A percentile compares a stretch with the other conserved stretches of the same genome.
These are phyloP conservation scores for Cardiospermum halicacabum DNA, from an alignment of 345 rosid genomes.

Conservation along the genomic window DNA sequence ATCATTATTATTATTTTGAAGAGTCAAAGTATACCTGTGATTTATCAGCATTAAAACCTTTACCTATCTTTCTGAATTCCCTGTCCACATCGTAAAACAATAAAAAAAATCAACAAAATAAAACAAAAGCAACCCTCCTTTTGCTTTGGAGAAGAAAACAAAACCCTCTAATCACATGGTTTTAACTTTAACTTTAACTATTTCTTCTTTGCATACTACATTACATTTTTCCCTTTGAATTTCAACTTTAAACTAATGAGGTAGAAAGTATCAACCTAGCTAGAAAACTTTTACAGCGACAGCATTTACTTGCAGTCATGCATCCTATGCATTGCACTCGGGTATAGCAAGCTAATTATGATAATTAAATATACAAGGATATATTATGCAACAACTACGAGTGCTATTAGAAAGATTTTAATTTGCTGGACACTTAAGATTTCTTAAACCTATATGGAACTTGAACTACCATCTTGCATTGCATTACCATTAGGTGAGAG, in stretches of 20 bases:
- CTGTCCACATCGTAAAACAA: not conserved
- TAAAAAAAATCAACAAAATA: constrained; percentile 11
- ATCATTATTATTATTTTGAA: constrained; percentile 6
- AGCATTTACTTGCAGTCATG: constrained; percentile 1
- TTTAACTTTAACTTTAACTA: not conserved
- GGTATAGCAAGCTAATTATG: not conserved
- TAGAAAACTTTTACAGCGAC: not conserved
- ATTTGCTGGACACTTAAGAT: not conserved
- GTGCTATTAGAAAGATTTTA: not conserved
- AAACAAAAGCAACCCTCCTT: no score
- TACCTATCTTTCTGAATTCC: not conserved
- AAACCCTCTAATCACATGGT: not conserved
- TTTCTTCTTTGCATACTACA: not conserved
- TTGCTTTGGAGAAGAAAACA: not conserved
- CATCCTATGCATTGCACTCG: not conserved
- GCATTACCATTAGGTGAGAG: not conserved
- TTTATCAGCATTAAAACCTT: not conserved
- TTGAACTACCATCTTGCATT: not conserved
- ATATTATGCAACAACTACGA: not conserved
- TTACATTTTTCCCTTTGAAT: not conserved
- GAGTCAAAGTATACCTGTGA: constrained; percentile 1
- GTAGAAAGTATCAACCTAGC: not conserved
- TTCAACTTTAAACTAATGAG: not conserved
- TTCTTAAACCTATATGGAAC: not conserved
- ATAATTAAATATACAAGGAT: not conserved